A percentile compares a stretch with the other conserved stretches of the same genome.
phyloP scores from a whole-genome alignment of 768 basidiomycete species.

The Trametes maxima region DNA sequence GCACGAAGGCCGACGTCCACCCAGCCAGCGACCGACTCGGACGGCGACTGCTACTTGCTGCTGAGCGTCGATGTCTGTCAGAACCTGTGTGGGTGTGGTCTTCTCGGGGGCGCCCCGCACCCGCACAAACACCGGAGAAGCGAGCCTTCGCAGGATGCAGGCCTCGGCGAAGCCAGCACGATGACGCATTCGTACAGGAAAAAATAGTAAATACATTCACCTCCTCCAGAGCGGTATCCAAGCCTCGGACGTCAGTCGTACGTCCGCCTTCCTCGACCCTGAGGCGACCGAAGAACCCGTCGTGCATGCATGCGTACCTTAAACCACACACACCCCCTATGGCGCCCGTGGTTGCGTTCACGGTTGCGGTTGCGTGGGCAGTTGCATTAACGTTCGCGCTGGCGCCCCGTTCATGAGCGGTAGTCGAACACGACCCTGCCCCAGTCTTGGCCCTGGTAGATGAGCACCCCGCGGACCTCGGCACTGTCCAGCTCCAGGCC shows the following conservation, averaged over 20 bases:
- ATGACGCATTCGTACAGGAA: no score
- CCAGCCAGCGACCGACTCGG: no score
- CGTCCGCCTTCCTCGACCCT: no score
- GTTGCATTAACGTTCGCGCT: background rate
- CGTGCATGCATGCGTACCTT: background rate
- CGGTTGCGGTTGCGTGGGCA: no score
- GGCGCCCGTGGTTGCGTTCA: background rate
- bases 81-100: background rate
- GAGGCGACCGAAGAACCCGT: background rate
- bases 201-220: no score
- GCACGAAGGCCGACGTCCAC: no score
- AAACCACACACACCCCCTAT: background rate
- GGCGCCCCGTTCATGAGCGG: slow-evolving; percentile 34
- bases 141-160: background rate
- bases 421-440: slow-evolving; percentile 71
- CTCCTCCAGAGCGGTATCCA: no score
- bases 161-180: no score
- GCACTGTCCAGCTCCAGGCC: slow-evolving; percentile 84
- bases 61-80: background rate
- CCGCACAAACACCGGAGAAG: background rate
- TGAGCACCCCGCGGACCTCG: slow-evolving; percentile 79
- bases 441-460: slow-evolving; percentile 80
- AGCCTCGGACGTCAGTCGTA: no score
- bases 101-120: background rate
- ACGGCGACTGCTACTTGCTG: no score